Evolutionary conservation across 1,139 yeast species (phyloP), one percentile per base, ranked within the genome.

Genomic region (Yamadazyma triangularis): DNA sequence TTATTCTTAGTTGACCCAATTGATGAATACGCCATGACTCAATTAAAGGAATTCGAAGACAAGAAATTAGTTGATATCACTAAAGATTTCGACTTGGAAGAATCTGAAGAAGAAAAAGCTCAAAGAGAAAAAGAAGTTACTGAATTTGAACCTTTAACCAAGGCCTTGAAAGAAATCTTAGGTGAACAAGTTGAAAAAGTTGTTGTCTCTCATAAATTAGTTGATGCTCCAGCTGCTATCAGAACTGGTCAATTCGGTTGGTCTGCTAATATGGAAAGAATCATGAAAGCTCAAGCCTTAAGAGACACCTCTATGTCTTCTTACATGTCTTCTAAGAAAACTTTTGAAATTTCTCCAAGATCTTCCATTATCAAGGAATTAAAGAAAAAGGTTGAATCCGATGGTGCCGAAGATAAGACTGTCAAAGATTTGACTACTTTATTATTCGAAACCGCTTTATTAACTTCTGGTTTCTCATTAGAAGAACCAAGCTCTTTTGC

Each of bases 251-350:
- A 91, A 76, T 91, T 91, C 66, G 98, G 99, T 64, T 91, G 99
- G 99, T 91, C 98, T 51, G 99, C 99, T 56, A 91, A 91, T 78
- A 93, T 93, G 98, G 99, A 91, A 77, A 91, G 98, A 83, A 91
- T 91, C 77, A 93, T 91, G 99, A 91, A 91, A 79, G 98, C 98
- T 44, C 99, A 91, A 77, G 98, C 99, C 54, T 78, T 91, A 57
- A 89, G 98, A 76, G 98, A 91, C 69, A 85, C 95, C 52, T 79
- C 95, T 52, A 91, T 93, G 98, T 88, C 97, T 31, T 80, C 96
- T 43, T 91, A 91, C 93, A 93, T 91, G 99, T 84, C 98, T 28
- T 91, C 98, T 37, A 93, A 93, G 88, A 91, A 91, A 83, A 91
- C 93, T 55, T 87, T 91, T 58, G 99, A 93, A 77, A 88, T 91